Base-by-base conservation (phyloP, 2,329 filamentous ascomycete species). In the Lachnellula arida region DNA sequence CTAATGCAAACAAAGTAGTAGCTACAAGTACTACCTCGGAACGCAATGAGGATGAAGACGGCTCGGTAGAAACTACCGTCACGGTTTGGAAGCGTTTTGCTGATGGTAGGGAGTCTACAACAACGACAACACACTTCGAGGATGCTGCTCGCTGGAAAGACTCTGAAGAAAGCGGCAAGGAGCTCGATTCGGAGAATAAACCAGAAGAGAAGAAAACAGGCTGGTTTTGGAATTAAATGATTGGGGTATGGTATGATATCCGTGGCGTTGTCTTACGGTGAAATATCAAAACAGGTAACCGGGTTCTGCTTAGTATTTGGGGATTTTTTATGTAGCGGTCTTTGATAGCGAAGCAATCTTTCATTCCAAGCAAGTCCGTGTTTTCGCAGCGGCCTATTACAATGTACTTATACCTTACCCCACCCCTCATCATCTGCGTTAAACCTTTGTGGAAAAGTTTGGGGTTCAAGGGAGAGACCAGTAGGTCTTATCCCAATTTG, bases 211-310 rank as follows among this genome's bases (percentile, higher is more conserved):
- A 25, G 8, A 42, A 42, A 11, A 59, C 59, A 37, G 62, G 63
- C 3, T 67, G 65, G 65, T 67, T 67, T 47, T 67, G 65, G 65
- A 67, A 64, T 53, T 67, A 46, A 63, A 40, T 46, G 50, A 15
- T 23, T 35, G 40, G 34, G 37, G 11, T 32, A 43, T 17, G 22
- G 11, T 53, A 17, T 39, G 34, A 25, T 25, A 17, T 19, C 15
- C n/a, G 25, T 32, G 25, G 28, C 46, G 17, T n/a, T 34, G 25
- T 17, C 14, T 37, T 49, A 8, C 37, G 28, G 25, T 17, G 28
- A 7, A 34, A 22, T 15, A 49, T 22, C n/a, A 34, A 28, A 35
- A 22, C 8, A 32, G 28, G 28, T 49, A 35, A 8, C 46, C 28
- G 17, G n/a, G 15, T 11, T 28, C n/a, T 48, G 15, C 25, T 11